A percentile compares a stretch with the other conserved stretches of the same genome.
These are phyloP conservation scores for Phytopythium delawarense DNA, from an alignment of 352 stramenopile genomes.

Conservation along the genomic window DNA sequence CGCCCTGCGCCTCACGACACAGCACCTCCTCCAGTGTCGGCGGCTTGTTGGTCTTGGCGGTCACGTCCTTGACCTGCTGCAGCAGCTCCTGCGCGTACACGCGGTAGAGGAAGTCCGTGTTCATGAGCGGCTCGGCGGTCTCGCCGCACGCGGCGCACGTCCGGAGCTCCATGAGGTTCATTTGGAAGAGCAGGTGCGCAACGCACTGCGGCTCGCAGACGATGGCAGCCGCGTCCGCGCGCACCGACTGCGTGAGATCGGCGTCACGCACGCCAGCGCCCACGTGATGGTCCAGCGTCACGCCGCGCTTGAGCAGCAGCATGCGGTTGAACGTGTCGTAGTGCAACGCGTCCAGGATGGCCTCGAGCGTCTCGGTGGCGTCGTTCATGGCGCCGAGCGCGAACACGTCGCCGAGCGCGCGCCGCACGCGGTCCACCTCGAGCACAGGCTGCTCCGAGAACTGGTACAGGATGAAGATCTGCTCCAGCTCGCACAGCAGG, in stretches of 20 bases:
- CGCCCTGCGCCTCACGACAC: slow-evolving; percentile 43
- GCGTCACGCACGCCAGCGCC: slow-evolving; percentile 16
- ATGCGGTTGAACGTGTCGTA: slow-evolving; percentile 78
- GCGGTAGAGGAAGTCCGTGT: slow-evolving; percentile 81
- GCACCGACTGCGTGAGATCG: slow-evolving; percentile 48
- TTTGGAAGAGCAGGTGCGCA: slow-evolving; percentile 79
- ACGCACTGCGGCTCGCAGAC: slow-evolving; percentile 79
- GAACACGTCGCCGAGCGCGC: slow-evolving; percentile 61
- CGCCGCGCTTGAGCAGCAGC: slow-evolving; percentile 39
- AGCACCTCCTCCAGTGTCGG: slow-evolving; percentile 60
- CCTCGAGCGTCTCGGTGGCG: slow-evolving; percentile 79
- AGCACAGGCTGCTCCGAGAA: slow-evolving; percentile 74
- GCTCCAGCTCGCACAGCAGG: slow-evolving; percentile 80
- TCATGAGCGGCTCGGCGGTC: slow-evolving; percentile 75
- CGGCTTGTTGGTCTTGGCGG: slow-evolving; percentile 9
- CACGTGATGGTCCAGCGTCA: slow-evolving; percentile 3
- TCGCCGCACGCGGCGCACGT: slow-evolving; percentile 53
- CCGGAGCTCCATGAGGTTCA: slow-evolving; percentile 84
- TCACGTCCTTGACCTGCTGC: slow-evolving; percentile 13
- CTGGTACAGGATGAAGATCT: slow-evolving; percentile 85
- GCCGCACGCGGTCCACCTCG: slow-evolving; percentile 66
- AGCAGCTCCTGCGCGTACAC: slow-evolving; percentile 78
- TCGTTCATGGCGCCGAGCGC: slow-evolving; percentile 83
- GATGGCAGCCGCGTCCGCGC: slow-evolving; percentile 57
- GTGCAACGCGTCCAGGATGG: slow-evolving; percentile 74